Evolutionary conservation across 345 rosid genomes (phyloP).

Genomic region (Psidium guajava): DNA sequence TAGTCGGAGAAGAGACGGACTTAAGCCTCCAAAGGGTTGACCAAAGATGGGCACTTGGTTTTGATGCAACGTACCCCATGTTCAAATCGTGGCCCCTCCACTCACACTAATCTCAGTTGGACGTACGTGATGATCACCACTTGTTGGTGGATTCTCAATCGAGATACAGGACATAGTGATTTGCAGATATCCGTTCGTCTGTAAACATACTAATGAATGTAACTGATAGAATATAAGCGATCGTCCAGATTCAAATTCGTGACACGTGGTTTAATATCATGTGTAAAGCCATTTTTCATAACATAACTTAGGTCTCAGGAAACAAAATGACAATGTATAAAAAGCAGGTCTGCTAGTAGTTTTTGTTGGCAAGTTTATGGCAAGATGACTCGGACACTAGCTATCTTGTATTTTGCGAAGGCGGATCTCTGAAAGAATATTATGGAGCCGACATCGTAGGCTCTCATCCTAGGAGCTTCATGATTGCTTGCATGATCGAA

Average conservation of each 20-base stretch:
- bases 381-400: neutral
- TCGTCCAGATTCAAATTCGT: neutral
- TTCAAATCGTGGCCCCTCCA: neutral
- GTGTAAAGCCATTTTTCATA: neutral
- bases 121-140: neutral
- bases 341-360: neutral
- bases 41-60: neutral
- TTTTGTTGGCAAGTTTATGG: neutral
- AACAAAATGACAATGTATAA: neutral
- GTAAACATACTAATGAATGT: neutral
- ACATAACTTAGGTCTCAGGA: neutral
- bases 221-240: neutral
- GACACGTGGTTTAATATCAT: neutral
- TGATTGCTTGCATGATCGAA: neutral
- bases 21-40: neutral
- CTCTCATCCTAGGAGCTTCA: neutral
- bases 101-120: neutral
- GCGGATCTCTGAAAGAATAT: neutral
- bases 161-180: neutral
- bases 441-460: neutral
- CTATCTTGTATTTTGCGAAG: neutral
- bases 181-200: neutral
- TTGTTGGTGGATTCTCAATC: neutral
- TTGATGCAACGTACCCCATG: neutral
- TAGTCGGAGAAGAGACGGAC: neutral